A percentile compares a stretch with the other conserved stretches of the same genome.
phyloP scores from a whole-genome alignment of 169 alveolate genomes.

The Plasmodium berghei region DNA sequence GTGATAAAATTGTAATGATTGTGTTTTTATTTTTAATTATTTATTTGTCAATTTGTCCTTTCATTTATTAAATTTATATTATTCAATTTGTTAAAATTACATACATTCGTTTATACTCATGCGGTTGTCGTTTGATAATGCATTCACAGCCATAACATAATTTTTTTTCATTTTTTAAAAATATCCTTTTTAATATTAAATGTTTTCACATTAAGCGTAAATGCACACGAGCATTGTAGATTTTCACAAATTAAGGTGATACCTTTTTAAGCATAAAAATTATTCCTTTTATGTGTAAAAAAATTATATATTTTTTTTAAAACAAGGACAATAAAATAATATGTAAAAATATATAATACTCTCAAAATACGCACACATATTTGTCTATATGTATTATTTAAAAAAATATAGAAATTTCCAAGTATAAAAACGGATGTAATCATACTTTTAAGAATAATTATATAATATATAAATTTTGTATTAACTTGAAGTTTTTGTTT shows the following conservation, averaged over 20 bases:
- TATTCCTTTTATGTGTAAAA: not conserved
- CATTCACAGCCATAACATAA: too few species aligned
- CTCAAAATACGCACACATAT: slow-evolving; percentile 2
- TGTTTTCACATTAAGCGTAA: not conserved
- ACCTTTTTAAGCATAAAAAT: not conserved
- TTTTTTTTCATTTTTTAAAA: not conserved
- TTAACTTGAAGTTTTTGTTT: not conserved
- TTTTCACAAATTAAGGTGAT: not conserved
- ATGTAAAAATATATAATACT: not conserved
- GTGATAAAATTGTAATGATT: too few species aligned
- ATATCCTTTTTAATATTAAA: not conserved
- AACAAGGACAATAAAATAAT: not conserved
- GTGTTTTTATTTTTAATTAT: too few species aligned
- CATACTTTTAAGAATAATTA: not conserved
- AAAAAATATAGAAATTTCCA: not conserved
- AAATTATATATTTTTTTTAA: not conserved
- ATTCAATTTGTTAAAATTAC: too few species aligned
- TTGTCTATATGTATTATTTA: not conserved
- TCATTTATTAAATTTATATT: too few species aligned
- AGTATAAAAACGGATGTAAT: not conserved
- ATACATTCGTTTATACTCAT: too few species aligned
- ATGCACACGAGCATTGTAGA: not conserved
- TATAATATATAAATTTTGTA: not conserved
- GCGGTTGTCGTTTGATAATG: too few species aligned
- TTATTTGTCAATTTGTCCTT: too few species aligned